Evolutionary conservation across 129 eudicot genomes (phyloP).

Genomic region (Centella asiatica): DNA sequence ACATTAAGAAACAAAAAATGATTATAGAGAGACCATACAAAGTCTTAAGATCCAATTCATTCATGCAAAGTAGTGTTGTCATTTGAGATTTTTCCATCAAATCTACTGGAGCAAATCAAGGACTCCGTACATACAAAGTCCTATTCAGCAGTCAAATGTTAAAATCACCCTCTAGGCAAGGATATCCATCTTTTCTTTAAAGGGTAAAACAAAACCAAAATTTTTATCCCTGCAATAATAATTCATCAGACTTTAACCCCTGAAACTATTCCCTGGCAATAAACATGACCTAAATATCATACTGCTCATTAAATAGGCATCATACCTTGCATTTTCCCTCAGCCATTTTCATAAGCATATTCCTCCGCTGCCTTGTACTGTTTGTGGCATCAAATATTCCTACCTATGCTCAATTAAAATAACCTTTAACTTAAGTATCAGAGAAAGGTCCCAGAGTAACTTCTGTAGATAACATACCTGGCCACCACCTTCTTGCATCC

Average conservation of each 20-base stretch:
- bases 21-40: too few species aligned
- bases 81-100: too few species aligned
- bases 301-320: not conserved
- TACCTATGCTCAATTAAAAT: constrained; percentile 43
- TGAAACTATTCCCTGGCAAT: not conserved
- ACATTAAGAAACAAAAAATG: too few species aligned
- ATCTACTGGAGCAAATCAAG: too few species aligned
- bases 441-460: constrained; percentile 8
- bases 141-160: too few species aligned
- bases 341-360: constrained; percentile 98
- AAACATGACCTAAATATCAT: not conserved
- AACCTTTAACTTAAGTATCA: constrained; percentile 6
- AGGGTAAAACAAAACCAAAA: not conserved
- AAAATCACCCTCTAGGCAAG: too few species aligned
- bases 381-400: constrained; percentile 99
- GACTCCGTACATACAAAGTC: too few species aligned
- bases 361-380: constrained; percentile 76
- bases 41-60: too few species aligned
- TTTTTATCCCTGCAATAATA: not conserved
- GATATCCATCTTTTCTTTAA: not conserved
- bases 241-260: not conserved
- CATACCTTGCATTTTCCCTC: constrained; percentile 98
- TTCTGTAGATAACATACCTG: constrained; percentile 51
- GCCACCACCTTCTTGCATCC: constrained; percentile 99
- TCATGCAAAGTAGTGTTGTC: too few species aligned